Evolutionary conservation across 441 rosid species (phyloP).

Genomic region (Adansonia grandidieri): DNA sequence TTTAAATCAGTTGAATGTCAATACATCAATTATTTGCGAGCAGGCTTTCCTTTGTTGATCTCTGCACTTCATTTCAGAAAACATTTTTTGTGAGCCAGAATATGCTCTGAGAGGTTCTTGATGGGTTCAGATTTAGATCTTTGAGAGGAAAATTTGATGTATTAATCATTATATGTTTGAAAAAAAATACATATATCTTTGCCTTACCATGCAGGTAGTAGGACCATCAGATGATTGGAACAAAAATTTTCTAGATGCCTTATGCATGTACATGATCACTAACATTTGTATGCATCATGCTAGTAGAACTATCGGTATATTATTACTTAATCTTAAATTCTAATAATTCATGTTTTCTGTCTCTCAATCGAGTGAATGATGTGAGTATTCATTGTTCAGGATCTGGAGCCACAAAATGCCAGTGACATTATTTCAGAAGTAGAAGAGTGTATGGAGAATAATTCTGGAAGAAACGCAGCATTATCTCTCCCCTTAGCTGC

Average conservation of each 20-base stretch:
- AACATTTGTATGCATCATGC: background rate
- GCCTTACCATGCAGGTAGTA: background rate
- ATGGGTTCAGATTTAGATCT: slow-evolving; percentile 9
- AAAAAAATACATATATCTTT: background rate
- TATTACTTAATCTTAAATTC: background rate
- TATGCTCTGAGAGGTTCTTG: background rate
- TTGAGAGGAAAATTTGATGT: background rate
- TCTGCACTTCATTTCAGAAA: background rate
- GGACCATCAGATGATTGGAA: slow-evolving; percentile 1
- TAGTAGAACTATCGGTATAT: slow-evolving; percentile 16
- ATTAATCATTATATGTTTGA: background rate
- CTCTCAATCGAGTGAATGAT: slow-evolving; percentile 28
- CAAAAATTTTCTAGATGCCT: slow-evolving; percentile 7
- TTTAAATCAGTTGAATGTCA: slow-evolving; percentile 20
- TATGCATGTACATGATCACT: background rate
- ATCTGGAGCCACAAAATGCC: slow-evolving; percentile 43
- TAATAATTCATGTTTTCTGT: slow-evolving; percentile 4
- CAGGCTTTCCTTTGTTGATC: background rate
- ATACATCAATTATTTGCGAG: background rate
- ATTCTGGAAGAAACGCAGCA: slow-evolving; percentile 67
- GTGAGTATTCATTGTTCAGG: slow-evolving; percentile 50
- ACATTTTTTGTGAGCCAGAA: slow-evolving; percentile 2
- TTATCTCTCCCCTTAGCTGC: slow-evolving; percentile 91
- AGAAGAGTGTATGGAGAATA: slow-evolving; percentile 49
- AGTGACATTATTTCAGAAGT: slow-evolving; percentile 44